phyloP scores from a whole-genome alignment of 495 filamentous ascomycete species.

The Aeminium ludgeri region DNA sequence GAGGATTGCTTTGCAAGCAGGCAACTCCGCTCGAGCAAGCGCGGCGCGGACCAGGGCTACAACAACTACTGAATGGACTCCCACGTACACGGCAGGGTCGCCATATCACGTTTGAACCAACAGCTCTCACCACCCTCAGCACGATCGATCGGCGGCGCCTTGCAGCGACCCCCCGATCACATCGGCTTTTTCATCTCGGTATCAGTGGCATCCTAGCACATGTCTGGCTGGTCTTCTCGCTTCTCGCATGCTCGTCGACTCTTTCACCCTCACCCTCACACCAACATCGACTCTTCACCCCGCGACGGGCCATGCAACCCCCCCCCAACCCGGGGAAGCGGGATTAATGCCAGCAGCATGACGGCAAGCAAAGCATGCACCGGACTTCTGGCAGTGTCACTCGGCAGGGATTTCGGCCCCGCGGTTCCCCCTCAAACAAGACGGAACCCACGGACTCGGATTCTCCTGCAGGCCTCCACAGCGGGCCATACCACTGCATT shows the following conservation, averaged over 20 bases:
- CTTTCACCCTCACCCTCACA: no score
- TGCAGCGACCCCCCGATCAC: no score
- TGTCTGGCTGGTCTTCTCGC: constrained; percentile 1
- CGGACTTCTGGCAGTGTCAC: constrained; percentile 15
- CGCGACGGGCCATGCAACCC: no score
- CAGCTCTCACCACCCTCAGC: no score
- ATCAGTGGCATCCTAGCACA: constrained; percentile 8
- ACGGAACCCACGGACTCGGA: no score
- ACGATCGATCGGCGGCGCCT: no score
- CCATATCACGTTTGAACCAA: no score
- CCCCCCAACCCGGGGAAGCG: no score
- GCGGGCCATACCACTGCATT: constrained; percentile 1
- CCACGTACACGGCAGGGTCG: constrained; percentile 13
- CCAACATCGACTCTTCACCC: no score
- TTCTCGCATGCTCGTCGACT: constrained; percentile 2
- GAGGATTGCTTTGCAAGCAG: constrained; percentile 18
- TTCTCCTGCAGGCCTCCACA: constrained; percentile 11
- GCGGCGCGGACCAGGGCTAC: constrained; percentile 21
- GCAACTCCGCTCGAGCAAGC: constrained; percentile 29
- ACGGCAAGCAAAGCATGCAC: neutral
- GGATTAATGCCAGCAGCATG: neutral
- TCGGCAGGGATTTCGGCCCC: constrained; percentile 16
- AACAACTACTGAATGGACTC: constrained; percentile 22
- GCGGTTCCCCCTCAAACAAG: no score
- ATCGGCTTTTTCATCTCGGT: constrained; percentile 13